A percentile compares a stretch with the other conserved stretches of the same genome.
These are phyloP conservation scores for Phytophthora pistaciae DNA, from an alignment of 352 stramenopile genomes.

Conservation along the genomic window DNA sequence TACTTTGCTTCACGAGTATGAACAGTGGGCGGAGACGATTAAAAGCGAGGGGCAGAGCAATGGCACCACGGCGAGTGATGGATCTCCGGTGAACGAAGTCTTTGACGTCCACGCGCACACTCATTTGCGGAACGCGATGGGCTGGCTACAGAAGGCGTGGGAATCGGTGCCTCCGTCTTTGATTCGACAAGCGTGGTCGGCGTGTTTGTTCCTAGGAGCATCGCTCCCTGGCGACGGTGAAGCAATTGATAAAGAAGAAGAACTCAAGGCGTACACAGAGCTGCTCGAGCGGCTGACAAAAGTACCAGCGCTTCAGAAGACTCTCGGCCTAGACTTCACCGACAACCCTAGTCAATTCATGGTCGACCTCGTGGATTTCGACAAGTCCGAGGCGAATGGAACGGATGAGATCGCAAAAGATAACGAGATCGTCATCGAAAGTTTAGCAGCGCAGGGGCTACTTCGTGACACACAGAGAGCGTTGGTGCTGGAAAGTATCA, in stretches of 20 bases:
- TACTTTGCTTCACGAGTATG: constrained; percentile 48
- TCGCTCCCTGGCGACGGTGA: constrained; percentile 39
- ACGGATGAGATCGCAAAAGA: constrained; percentile 53
- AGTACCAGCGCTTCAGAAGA: constrained; percentile 33
- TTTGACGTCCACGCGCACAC: constrained; percentile 61
- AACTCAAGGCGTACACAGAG: constrained; percentile 33
- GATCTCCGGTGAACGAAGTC: constrained; percentile 13
- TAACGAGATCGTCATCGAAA: constrained; percentile 73
- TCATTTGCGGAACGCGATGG: constrained; percentile 53
- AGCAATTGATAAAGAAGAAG: constrained; percentile 26
- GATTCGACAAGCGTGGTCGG: constrained; percentile 58
- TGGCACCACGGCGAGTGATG: constrained; percentile 8
- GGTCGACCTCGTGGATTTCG: constrained; percentile 52
- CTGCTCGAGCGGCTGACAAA: constrained; percentile 34
- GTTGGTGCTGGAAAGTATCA: constrained; percentile 36
- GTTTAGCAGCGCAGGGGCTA: constrained; percentile 59
- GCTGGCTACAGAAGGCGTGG: constrained; percentile 60
- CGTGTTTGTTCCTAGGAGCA: constrained; percentile 44
- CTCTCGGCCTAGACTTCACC: constrained; percentile 46
- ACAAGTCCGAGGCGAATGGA: constrained; percentile 42
- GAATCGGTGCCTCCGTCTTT: constrained; percentile 28
- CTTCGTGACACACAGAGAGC: constrained; percentile 50
- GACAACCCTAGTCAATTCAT: constrained; percentile 38
- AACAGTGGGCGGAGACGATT: constrained; percentile 17
- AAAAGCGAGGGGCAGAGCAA: constrained; percentile 17